phyloP scores from a whole-genome alignment of 495 filamentous ascomycete species.

The Hyaloscypha variabilis region DNA sequence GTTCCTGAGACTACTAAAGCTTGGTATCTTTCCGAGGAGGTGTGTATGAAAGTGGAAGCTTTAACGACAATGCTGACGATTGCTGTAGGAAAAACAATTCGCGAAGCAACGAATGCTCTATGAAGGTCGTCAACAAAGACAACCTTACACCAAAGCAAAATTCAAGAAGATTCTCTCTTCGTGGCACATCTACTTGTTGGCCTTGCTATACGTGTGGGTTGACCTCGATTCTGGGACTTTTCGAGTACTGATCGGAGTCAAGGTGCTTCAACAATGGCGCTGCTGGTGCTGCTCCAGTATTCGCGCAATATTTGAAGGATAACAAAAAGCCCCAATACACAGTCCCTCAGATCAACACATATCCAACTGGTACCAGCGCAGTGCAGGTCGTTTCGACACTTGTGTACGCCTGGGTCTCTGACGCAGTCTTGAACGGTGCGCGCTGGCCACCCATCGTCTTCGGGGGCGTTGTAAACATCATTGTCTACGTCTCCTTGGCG shows the following conservation, averaged over 20 bases:
- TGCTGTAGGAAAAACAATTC: conserved; percentile 1
- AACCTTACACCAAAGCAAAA: conserved; percentile 20
- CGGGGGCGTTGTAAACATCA: conserved; percentile 38
- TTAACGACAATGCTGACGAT: neutral
- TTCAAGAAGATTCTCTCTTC: conserved; percentile 21
- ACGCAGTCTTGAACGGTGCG: conserved; percentile 18
- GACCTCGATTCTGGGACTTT: neutral
- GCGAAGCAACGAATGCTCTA: conserved; percentile 6
- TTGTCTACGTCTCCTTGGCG: conserved; percentile 15
- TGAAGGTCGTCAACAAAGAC: conserved; percentile 12
- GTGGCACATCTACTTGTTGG: conserved; percentile 21
- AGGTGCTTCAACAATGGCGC: conserved; percentile 41
- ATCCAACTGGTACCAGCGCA: conserved; percentile 33
- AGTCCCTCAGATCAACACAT: conserved; percentile 40
- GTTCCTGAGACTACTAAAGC: conserved; percentile 47
- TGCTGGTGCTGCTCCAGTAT: conserved; percentile 32
- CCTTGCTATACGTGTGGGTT: conserved; percentile 18
- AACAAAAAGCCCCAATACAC: conserved; percentile 42
- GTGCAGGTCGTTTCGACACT: conserved; percentile 31
- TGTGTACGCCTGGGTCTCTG: conserved; percentile 29
- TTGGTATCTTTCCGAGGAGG: conserved; percentile 36
- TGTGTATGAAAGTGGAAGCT: neutral
- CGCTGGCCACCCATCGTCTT: conserved; percentile 29
- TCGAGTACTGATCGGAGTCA: neutral
- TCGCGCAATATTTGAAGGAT: conserved; percentile 37